Evolutionary conservation across 2,329 filamentous ascomycete species (phyloP), one percentile per base, ranked within the genome.

Genomic region (Scytalidium sp.): DNA sequence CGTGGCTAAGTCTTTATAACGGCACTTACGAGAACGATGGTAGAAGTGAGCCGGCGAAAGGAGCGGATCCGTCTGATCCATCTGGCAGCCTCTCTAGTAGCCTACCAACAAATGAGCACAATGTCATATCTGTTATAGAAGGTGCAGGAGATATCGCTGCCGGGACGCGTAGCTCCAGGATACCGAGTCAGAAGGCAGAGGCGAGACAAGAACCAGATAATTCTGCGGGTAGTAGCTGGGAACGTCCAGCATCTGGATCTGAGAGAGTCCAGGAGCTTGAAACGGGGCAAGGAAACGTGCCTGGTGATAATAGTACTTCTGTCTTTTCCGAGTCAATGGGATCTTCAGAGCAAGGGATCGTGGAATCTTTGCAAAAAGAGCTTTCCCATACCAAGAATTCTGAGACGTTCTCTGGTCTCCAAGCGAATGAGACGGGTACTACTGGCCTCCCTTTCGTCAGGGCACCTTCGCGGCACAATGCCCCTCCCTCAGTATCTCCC

Each of bases 1-100:
- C 89, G 29, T 96, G 92, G 89, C 70, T 85, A 41, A 70, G 75
- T 15, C 73, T 94, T 15, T 69, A 75, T 25, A 66, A 75, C 50
- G 65, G 74, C 54, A 72, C 79, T 66, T 64, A 71, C 52, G 64
- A 70, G 54, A 72, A 75, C 25, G 80, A 85, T 54, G 45, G 66
- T 64, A 3, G 70, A 62, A 19, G 40, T 40, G 54, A 49, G 23
- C 19, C 45, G 23, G 17, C 11, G 13, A 36, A 36, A 36, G n/a
- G n/a, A n/a, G n/a, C n/a, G n/a, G n/a, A n/a, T n/a, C 17, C 32
- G 32, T 36, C 32, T 7, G 13, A 7, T 27, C 13, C 25, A 7
- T 13, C 7, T 13, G 13, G 25, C 7, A 27, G 13, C 25, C 7
- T 27, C 13, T 27, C 25, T 10, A 36, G 32, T 36, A 36, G 32